A percentile compares a stretch with the other conserved stretches of the same genome.
Conservation (phyloP, 345 rosid genomes). For the Populus ilicifolia region DNA sequence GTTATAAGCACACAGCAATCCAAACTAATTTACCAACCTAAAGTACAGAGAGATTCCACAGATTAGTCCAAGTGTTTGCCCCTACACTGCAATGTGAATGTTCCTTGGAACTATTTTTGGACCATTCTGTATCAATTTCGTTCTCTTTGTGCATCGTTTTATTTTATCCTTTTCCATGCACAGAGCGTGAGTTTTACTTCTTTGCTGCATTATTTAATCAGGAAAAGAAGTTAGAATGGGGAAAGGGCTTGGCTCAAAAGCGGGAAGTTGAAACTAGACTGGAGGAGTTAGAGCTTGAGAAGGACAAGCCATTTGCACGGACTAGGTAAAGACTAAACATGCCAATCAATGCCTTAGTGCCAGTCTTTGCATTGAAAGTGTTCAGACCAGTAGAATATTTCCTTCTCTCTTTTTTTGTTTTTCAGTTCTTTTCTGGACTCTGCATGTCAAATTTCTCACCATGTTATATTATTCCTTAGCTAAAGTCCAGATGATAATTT, state of each 20-base stretch:
- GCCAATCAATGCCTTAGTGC: neutral
- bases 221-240: constrained; percentile 92
- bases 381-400: constrained; percentile 2
- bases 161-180: neutral
- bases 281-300: constrained; percentile 73
- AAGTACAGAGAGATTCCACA: no score
- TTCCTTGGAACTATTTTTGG: neutral
- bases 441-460: neutral
- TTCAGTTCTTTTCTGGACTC: neutral
- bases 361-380: neutral
- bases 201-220: constrained; percentile 21
- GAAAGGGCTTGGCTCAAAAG: constrained; percentile 96
- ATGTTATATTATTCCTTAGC: neutral
- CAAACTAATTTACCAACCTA: no score
- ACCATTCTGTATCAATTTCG: no score
- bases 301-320: constrained; percentile 87
- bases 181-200: neutral
- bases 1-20: no score
- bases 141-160: neutral
- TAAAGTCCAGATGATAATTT: neutral
- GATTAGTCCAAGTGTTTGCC: no score
- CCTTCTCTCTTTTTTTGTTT: neutral
- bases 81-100: neutral
- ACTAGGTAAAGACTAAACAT: constrained; percentile 49
- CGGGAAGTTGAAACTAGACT: constrained; percentile 73